phyloP scores from a whole-genome alignment of 2,329 filamentous ascomycete genomes.

The Penicillium sp. region DNA sequence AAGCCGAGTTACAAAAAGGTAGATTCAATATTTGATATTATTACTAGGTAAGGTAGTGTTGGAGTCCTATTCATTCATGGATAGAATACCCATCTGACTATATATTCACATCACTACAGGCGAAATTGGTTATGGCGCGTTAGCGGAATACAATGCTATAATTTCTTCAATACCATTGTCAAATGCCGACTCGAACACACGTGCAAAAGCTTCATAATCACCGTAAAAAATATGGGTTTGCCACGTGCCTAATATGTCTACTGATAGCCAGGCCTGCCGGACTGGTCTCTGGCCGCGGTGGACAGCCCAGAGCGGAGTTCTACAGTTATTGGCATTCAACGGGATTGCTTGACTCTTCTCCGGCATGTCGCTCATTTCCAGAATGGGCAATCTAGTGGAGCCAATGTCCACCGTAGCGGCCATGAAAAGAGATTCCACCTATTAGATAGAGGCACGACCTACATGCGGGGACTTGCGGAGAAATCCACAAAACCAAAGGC shows the following conservation, averaged over 20 bases:
- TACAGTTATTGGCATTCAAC: neutral
- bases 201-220: neutral
- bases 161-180: neutral
- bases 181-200: neutral
- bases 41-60: too few relatives aligned
- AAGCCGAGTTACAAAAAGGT: too few relatives aligned
- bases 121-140: too few relatives aligned
- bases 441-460: neutral
- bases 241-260: neutral
- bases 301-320: neutral
- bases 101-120: too few relatives aligned
- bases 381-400: neutral
- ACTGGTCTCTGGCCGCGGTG: neutral
- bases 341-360: neutral
- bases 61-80: too few relatives aligned
- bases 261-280: neutral
- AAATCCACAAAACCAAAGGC: neutral
- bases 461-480: neutral
- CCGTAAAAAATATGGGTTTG: neutral
- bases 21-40: too few relatives aligned
- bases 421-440: too few relatives aligned
- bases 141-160: too few relatives aligned
- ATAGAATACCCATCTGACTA: too few relatives aligned
- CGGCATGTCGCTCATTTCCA: neutral
- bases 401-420: neutral